A percentile compares a stretch with the other conserved stretches of the same genome.
Evolutionary conservation across 2,329 filamentous ascomycete species (phyloP).

Genomic region (Mollisia scopiformis): DNA sequence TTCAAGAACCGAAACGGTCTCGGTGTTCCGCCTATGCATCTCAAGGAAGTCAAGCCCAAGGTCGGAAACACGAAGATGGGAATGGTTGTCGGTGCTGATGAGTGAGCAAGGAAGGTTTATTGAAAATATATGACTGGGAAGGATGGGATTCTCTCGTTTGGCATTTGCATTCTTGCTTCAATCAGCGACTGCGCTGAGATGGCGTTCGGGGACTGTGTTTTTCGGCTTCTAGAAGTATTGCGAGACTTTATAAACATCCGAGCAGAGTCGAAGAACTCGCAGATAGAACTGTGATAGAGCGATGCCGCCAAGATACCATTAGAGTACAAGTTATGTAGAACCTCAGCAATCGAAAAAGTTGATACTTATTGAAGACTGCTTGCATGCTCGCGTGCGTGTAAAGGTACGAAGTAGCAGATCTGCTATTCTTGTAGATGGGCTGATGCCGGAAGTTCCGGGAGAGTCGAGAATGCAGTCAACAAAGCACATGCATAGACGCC

Average conservation of each 20-base stretch:
- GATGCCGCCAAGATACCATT: constrained; percentile 9
- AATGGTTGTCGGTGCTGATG: constrained; percentile 9
- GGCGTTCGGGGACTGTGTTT: constrained; percentile 16
- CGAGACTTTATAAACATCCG: neutral
- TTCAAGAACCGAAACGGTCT: constrained; percentile 93
- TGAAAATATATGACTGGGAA: neutral
- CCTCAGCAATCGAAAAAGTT: neutral
- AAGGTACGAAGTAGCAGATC: too few species aligned
- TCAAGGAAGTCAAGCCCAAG: constrained; percentile 16
- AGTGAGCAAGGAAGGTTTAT: neutral
- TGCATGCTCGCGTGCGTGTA: neutral
- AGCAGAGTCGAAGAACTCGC: constrained; percentile 7
- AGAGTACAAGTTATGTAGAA: constrained; percentile 8
- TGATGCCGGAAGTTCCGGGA: too few species aligned
- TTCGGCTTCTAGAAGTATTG: neutral
- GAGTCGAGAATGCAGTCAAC: too few species aligned
- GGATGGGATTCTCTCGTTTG: neutral
- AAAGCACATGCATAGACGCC: too few species aligned
- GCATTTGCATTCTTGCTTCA: constrained; percentile 19
- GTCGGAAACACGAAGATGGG: constrained; percentile 15
- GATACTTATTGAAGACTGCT: neutral
- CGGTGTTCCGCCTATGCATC: constrained; percentile 48
- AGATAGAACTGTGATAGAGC: constrained; percentile 24
- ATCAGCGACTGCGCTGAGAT: constrained; percentile 12
- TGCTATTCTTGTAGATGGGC: too few species aligned